Base-by-base conservation (phyloP, 352 stramenopile species). In the Proteromonas lacertae region DNA sequence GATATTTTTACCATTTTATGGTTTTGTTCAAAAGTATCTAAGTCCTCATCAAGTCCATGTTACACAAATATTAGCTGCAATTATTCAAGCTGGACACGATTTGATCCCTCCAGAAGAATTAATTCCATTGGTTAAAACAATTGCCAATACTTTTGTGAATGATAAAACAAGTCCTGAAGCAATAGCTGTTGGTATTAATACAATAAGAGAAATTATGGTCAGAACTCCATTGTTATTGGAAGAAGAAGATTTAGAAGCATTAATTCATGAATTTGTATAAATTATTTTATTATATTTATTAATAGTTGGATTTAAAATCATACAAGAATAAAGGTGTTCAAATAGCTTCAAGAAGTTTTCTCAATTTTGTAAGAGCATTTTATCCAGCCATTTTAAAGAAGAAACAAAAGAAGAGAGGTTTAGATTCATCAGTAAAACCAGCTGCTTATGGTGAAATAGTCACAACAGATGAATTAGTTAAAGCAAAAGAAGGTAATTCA, bases 181-280 rank as follows among this genome's bases (percentile, higher is more conserved):
- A 7, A 39, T 39, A 24, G 20, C 34, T 20, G 5, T 39, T 21
- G 34, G 34, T 17, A 39, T 39, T 25, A 39, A 39, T 39, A n/a
- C 16, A 14, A 31, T 39, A 14, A 16, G 34, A 14, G 34, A 39
- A 24, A 24, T 39, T 3, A 21, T 39, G 4, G n/a, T 9, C n/a
- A 21, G 34, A 24, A 16, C 3, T 22, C 34, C 34, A 14, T 7
- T 22, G 14, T 2, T 39, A 2, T 31, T 39, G 18, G 4, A 4
- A 17, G 34, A 39, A 16, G 8, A 18, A 22, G 34, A 22, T 16
- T 20, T 39, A 8, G 22, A 31, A 12, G 34, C 22, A 22, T 31
- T 39, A 22, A 24, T 39, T 16, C 34, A 39, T 31, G 34, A 39
- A 24, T n/a, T n/a, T n/a, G n/a, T n/a, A n/a, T n/a, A n/a, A n/a